phyloP scores from a whole-genome alignment of 2,329 filamentous ascomycete species.

The Fusarium sp. region DNA sequence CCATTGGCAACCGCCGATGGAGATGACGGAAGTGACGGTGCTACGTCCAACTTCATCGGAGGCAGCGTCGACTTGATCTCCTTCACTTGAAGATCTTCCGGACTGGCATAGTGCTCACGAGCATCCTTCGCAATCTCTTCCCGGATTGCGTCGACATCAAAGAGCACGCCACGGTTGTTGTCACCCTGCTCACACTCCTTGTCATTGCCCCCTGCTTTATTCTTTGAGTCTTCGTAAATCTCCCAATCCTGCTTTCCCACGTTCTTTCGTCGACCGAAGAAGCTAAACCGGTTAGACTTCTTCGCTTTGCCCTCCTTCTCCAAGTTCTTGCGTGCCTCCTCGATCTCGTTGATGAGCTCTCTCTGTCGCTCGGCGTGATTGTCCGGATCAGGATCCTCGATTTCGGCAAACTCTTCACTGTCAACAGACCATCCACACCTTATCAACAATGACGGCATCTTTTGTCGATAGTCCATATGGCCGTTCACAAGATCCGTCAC shows the following conservation, averaged over 20 bases:
- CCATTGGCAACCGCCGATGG: conserved; percentile 38
- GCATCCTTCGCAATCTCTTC: conserved; percentile 80
- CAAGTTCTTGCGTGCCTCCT: conserved; percentile 88
- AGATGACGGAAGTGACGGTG: conserved; percentile 45
- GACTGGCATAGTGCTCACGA: conserved; percentile 61
- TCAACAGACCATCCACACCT: conserved; percentile 92
- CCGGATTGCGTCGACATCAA: conserved; percentile 94
- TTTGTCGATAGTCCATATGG: conserved; percentile 95
- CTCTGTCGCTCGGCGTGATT: conserved; percentile 88
- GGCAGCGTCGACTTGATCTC: conserved; percentile 90
- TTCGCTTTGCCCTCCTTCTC: conserved; percentile 80
- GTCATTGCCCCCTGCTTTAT: conserved; percentile 50
- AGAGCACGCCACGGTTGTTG: conserved; percentile 76
- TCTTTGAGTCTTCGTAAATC: conserved; percentile 79
- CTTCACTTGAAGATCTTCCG: conserved; percentile 69
- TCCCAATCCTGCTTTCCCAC: conserved; percentile 90
- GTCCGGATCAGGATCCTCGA: conserved; percentile 96
- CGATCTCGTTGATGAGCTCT: conserved; percentile 95
- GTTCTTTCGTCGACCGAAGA: conserved; percentile 87
- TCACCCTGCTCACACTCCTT: conserved; percentile 53
- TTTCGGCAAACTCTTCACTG: conserved; percentile 93
- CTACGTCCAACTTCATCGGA: conserved; percentile 82
- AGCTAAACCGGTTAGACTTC: conserved; percentile 69
- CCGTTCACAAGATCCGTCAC: conserved; percentile 87
- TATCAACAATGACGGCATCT: conserved; percentile 88